Evolutionary conservation across 345 rosid genomes (phyloP).

Genomic region (Eucalyptus camaldulensis): DNA sequence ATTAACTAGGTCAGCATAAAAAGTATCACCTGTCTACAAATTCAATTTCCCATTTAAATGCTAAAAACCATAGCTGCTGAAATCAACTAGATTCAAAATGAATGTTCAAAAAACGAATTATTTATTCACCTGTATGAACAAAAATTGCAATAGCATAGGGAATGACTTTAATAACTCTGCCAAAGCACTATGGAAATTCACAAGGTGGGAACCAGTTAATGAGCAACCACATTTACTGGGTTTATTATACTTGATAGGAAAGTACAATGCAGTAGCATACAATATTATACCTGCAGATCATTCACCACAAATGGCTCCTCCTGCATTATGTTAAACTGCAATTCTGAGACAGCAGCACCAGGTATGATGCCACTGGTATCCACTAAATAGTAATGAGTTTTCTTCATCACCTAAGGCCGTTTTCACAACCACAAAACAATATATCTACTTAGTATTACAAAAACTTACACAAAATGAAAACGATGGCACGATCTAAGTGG

Average conservation of each 20-base stretch:
- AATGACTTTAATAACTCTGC: neutral
- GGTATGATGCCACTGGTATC: slow-evolving; percentile 69
- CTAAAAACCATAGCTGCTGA: neutral
- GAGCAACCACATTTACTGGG: neutral
- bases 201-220: neutral
- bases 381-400: slow-evolving; percentile 91
- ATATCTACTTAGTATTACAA: neutral
- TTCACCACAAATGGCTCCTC: slow-evolving; percentile 73
- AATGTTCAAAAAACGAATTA: neutral
- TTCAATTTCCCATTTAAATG: neutral
- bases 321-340: slow-evolving; percentile 63
- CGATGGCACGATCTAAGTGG: neutral
- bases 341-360: slow-evolving; percentile 83
- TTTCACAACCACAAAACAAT: neutral
- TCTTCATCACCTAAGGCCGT: slow-evolving; percentile 77
- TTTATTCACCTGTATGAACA: neutral
- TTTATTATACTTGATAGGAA: neutral
- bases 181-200: neutral
- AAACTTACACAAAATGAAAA: neutral
- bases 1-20: neutral
- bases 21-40: neutral
- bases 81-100: neutral
- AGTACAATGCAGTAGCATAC: neutral
- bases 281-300: slow-evolving; percentile 49
- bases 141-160: neutral